Base-by-base conservation (phyloP, 805 yeast genomes). In the Candida taoyuanica region DNA sequence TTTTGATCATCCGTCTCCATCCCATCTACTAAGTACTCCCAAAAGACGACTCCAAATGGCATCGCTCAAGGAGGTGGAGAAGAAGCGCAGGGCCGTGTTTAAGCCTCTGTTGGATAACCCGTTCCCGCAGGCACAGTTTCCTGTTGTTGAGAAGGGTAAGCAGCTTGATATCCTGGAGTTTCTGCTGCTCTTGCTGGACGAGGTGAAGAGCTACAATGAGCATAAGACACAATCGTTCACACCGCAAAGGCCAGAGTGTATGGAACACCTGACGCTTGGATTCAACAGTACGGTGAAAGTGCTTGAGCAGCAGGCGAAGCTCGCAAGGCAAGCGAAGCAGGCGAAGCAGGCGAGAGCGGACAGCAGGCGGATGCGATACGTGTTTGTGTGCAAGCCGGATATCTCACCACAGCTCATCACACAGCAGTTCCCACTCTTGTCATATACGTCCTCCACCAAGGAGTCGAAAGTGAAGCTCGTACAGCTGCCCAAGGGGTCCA, bases 71-170 rank as follows among this genome's bases (percentile, higher is more conserved):
- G 71, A 68, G 17, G 42, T 68, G 2, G 82, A 78, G 35, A 62
- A 63, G 45, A 70, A 68, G 52, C 63, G 73, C 37, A 67, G 70
- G 44, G 79, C 76, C 44, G 76, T 79, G 7, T 76, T 75, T 58
- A 79, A 75, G 55, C 85, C 88, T 0, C 61, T 81, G 2, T 60
- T 81, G 16, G 80, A 78, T 20, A 77, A 76, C 43, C 86, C 88
- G 3, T 79, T 65, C 50, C 71, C 82, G 0, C 68, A 68, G 34
- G 64, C 71, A 7, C 59, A 54, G 8, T 68, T 72, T 60, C 69
- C 74, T 6, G 62, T 64, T 51, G 50, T 66, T 1, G 70, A 67
- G 9, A 71, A 66, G 6, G 55, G 56, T 5, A 36, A 59, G 2
- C 69, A 68, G 8, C 34, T 50, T 21, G 63, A 64, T 33, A 53